phyloP scores from a whole-genome alignment of 2,329 filamentous ascomycete genomes.

The Cyclaneusma minus region DNA sequence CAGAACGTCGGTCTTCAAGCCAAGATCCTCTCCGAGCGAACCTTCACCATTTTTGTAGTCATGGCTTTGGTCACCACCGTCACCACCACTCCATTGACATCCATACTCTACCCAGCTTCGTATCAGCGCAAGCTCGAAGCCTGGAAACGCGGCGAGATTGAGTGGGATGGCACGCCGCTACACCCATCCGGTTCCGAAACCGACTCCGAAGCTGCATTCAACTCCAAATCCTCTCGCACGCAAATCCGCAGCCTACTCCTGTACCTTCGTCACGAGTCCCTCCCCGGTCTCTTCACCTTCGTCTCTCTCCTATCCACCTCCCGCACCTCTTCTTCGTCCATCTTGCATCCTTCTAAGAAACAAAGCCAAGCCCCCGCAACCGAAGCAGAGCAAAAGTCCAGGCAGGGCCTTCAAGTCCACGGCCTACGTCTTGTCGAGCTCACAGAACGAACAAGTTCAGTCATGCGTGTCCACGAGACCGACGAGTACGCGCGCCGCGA shows the following conservation, averaged over 20 bases:
- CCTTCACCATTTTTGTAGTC: conserved; percentile 88
- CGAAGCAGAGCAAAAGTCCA: conserved; percentile 11
- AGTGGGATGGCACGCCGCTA: conserved; percentile 62
- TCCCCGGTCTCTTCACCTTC: conserved; percentile 69
- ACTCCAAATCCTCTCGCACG: conserved; percentile 15
- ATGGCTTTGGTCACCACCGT: conserved; percentile 87
- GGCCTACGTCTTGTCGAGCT: conserved; percentile 77
- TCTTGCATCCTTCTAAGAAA: conserved; percentile 20
- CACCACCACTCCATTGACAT: conserved; percentile 62
- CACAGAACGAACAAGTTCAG: conserved; percentile 82
- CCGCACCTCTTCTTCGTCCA: conserved; percentile 16
- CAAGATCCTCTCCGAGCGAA: conserved; percentile 61
- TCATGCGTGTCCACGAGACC: conserved; percentile 82
- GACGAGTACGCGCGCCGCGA: conserved; percentile 61
- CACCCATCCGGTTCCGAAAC: conserved; percentile 21
- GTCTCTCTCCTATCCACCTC: conserved; percentile 61
- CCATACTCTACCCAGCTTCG: conserved; percentile 59
- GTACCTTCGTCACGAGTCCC: conserved; percentile 71
- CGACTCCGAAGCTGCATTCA: conserved; percentile 20
- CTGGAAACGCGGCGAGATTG: conserved; percentile 75
- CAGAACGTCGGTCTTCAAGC: conserved; percentile 72
- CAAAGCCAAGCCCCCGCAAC: conserved; percentile 11
- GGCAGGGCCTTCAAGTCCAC: conserved; percentile 27
- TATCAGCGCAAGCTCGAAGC: conserved; percentile 59
- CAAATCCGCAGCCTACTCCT: conserved; percentile 55